Base-by-base conservation (phyloP, 2,329 filamentous ascomycete genomes). In the Tolypocladium sp. region DNA sequence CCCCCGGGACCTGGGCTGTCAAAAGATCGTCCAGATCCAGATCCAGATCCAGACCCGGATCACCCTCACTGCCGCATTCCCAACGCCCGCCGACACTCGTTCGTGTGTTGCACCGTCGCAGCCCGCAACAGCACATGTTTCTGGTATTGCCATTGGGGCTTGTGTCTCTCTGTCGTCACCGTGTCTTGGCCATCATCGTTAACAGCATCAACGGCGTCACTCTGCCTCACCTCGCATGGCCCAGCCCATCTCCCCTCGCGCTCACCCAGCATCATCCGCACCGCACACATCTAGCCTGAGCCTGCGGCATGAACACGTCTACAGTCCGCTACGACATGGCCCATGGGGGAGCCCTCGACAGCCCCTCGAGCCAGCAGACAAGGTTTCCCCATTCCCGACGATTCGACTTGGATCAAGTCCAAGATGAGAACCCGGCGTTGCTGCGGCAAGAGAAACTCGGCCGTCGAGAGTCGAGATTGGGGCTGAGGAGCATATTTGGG, bases 381-480 rank as follows among this genome's bases (percentile, higher is more conserved):
- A 53, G 10, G 15, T 5, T 22, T 42, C 9, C 27, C 46, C 33
- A 20, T 35, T 15, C 41, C 46, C 37, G 46, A 15, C 38, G 25
- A 37, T 37, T 7, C 49, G 49, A 27, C 54, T 12, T 30, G 22
- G 4, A 22, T 33, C 38, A 27, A 30, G 25, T 27, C 25, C 22
- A 53, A 25, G 37, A 42, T 22, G 56, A 57, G 22, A 30, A 25
- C 10, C 46, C 25, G 8, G 35, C 30, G 17, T 22, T 33, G 20
- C 35, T 52, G 20, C 52, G 57, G 44, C 55, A 35, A 54, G 74
- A 75, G 54, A 81, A 75, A 63, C 64, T 76, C 30, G 68, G 67
- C 58, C 77, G 73, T 66, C 73, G 81, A 62, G 81, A 83, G 61
- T 84, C 82, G 20, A 79, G 75, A 60, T 65, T 83, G 56, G 81